Base-by-base conservation (phyloP, 177 flowering plant species). In the Vitis hybrid region DNA sequence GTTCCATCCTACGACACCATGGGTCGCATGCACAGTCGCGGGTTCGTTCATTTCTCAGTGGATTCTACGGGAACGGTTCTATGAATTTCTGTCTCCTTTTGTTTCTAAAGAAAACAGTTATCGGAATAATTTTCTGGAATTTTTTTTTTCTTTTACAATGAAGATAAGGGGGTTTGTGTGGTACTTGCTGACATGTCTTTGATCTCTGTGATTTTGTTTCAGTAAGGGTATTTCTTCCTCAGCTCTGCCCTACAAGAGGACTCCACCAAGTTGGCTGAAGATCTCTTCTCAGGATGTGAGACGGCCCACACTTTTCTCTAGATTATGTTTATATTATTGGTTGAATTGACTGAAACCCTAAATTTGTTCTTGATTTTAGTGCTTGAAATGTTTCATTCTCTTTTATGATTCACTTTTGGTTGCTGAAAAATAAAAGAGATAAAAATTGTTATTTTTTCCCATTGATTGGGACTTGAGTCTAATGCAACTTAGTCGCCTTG, bases 1-100 rank as follows among this genome's bases (percentile, higher is more conserved):
- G 56, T 62, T 28, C 1, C 62, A 7, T 11, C 9, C 52, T 20
- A 77, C 64, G 72, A 66, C 72, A 69, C 67, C 83, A 82, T 84
- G 85, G 87, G 85, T 60, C 82, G 87, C 56, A 80, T 84, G 85
- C 86, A 81, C 81, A 82, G 88, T 50, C 49, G 79, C 59, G 86
- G 86, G 86, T 84, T 20, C 19, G 64, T 72, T n/a, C 6, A 38
- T 7, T 8, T 38, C 9, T 38, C 7, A 8, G 0, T 38, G 8
- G 9, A 38, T 38, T 38, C 47, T 38, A 0, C 47, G 47, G 0
- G 47, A 38, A 38, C 9, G 0, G 47, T 38, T 38, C 47, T 38
- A 38, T 7, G 47, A 38, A 38, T 38, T 38, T 38, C 47, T 38
- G 47, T 8, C 47, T 38, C 47, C 9, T 5, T 38, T 38, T 38